Conservation (phyloP, 352 stramenopile genomes). For the Pythium phragmitis region DNA sequence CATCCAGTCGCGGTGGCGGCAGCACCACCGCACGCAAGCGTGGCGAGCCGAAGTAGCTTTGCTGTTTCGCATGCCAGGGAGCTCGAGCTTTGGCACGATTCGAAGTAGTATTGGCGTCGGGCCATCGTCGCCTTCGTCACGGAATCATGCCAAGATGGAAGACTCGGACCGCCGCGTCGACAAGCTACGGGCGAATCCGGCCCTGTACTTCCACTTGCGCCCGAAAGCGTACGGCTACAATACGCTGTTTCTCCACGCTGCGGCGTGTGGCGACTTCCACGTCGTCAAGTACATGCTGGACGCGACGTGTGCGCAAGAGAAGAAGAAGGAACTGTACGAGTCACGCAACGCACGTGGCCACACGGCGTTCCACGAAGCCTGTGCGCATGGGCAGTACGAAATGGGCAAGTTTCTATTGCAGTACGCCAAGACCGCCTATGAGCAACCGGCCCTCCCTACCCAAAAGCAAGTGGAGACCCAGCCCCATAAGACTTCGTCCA, state of each 20-base stretch:
- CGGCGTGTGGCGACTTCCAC: constrained; percentile 66
- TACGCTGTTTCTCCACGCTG: constrained; percentile 68
- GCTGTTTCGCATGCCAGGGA: constrained; percentile 39
- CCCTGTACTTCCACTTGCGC: constrained; percentile 52
- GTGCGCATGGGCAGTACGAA: constrained; percentile 58
- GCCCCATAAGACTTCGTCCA: not conserved
- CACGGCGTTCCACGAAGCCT: constrained; percentile 74
- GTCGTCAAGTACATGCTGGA: constrained; percentile 78
- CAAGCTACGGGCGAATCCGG: constrained; percentile 43
- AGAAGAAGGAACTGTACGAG: constrained; percentile 34
- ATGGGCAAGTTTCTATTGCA: constrained; percentile 68
- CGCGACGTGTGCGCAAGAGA: constrained; percentile 1
- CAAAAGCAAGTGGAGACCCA: constrained; percentile 8
- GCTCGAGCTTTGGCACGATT: not conserved
- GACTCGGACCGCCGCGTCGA: constrained; percentile 65
- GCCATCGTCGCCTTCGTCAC: constrained; percentile 29
- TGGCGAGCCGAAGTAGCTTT: constrained; percentile 52
- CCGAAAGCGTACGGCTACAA: constrained; percentile 59
- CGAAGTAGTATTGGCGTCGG: not conserved
- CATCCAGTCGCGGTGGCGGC: constrained; percentile 48
- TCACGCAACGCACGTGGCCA: constrained; percentile 54
- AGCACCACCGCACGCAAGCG: constrained; percentile 32
- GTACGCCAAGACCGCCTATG: constrained; percentile 23
- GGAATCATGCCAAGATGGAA: constrained; percentile 62
- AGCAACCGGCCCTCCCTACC: constrained; percentile 1